A percentile compares a stretch with the other conserved stretches of the same genome.
Evolutionary conservation across 805 yeast genomes (phyloP).

Genomic region (Yarrowia alimentaria): DNA sequence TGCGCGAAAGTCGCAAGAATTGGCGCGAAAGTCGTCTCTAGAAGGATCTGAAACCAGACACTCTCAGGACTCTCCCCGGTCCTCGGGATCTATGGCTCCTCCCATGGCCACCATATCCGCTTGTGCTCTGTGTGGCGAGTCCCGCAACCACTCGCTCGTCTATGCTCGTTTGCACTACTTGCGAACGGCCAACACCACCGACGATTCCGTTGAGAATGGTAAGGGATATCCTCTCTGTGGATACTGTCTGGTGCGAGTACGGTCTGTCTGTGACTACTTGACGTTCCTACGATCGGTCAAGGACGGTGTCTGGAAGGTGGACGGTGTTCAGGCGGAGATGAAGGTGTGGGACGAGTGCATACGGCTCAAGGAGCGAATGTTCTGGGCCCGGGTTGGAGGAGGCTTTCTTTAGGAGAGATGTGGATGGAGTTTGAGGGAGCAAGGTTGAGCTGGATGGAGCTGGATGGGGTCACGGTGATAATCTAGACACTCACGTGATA

Average conservation of each 20-base stretch:
- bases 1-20: too few species aligned
- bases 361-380: slow-evolving; percentile 66
- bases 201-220: too few species aligned
- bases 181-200: slow-evolving; percentile 44
- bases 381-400: slow-evolving; percentile 78
- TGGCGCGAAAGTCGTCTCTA: too few species aligned
- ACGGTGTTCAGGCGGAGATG: slow-evolving; percentile 39
- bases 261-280: slow-evolving; percentile 80
- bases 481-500: too few species aligned
- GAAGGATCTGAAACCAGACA: slow-evolving; percentile 11
- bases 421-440: too few species aligned
- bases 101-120: slow-evolving; percentile 75
- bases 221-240: slow-evolving; percentile 68
- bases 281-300: slow-evolving; percentile 68
- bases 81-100: slow-evolving; percentile 37
- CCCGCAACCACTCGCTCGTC: slow-evolving; percentile 63
- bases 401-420: slow-evolving; percentile 2
- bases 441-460: too few species aligned
- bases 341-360: slow-evolving; percentile 62
- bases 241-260: slow-evolving; percentile 72
- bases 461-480: too few species aligned
- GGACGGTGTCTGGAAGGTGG: slow-evolving; percentile 59
- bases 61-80: slow-evolving; percentile 6
- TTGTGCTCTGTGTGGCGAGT: slow-evolving; percentile 84
- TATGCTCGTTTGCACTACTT: slow-evolving; percentile 76